Base-by-base conservation (phyloP, 129 eudicot genomes). In the Erigeron canadensis region DNA sequence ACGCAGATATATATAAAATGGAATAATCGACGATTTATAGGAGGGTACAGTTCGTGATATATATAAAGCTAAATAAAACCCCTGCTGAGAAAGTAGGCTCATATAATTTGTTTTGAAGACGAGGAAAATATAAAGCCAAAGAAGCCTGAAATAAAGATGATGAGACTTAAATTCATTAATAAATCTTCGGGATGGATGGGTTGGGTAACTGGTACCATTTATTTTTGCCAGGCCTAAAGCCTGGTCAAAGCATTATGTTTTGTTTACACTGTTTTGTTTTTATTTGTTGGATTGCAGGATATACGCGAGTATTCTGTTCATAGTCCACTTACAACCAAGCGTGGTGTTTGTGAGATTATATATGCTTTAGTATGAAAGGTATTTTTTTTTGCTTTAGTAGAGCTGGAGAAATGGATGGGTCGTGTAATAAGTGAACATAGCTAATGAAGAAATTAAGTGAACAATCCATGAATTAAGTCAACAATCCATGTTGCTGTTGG, bases 301-400 rank as follows among this genome's bases (percentile, higher is more conserved):
- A 84, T 94, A 67, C 93, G 84, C 48, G 60, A 83, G 12, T 50
- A 89, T 67, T 77, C 86, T 51, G 75, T 89, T 71, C 37, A 22
- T 39, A 68, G 75, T 80, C 82, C 85, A 60, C 79, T 75, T 51
- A 70, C 44, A 67, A 78, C 72, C 64, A 69, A 82, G 63, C 57
- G 44, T 73, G 84, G 71, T 57, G 69, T 80, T 12, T 70, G 56
- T 73, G 81, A 64, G 37, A 70, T 94, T 73, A 79, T 63, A 64
- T 75, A 87, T 75, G 97, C 96, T 82, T 84, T 88, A 56, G 79
- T 89, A 44, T 81, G 71, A 56, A 94, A 87, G 96, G 98, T 87
- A 81, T 7, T 9, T 28, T 9, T 28, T 28, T 13, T 48, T 39
- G 48, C 23, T 63, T 0, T 39, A 63, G 48, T 39, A 9, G 6